Evolutionary conservation across 257 asterid species (phyloP), one percentile per base, ranked within the genome.

Genomic region (Plantago elongata): DNA sequence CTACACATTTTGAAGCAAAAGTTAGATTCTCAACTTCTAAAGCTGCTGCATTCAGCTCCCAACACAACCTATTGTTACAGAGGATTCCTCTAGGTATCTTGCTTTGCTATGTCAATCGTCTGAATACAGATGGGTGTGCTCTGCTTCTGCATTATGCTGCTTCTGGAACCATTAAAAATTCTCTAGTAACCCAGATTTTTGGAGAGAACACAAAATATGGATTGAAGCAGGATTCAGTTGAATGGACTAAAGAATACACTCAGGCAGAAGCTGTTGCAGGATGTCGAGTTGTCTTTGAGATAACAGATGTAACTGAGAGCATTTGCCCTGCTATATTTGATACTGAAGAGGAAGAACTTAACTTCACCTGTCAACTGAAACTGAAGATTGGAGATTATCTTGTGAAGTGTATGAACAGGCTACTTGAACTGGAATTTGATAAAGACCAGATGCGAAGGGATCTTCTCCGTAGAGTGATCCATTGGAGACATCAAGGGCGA

Each of bases 121-220:
- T 82, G 70, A 75, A 59, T 71, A 72, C 51, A 43, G 70, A 63
- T 52, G 84, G 75, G 47, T 82, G 89, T 70, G 84, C 83, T 13
- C 54, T 80, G 75, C 77, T 86, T 71, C 74, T 89, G 79, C 94
- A 86, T 56, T 86, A 77, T 66, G 85, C 90, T 74, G 84, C 87
- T 46, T 80, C 76, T 46, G 97, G 94, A 50, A 69, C 62, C n/a
- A 51, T 77, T 47, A 58, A 45, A 42, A 76, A 68, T 56, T 54
- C 69, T 62, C 27, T 68, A 15, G 77, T 69, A 66, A 54, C 47
- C 62, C 75, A 70, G 71, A 46, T 57, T 65, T 64, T 67, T 57
- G 74, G 69, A 57, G 69, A 18, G 66, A 69, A 74, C 69, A 75
- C 60, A 47, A 73, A 68, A 57, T 22, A 57, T 14, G 75, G 64